phyloP scores from a whole-genome alignment of 2,329 filamentous ascomycete genomes.

The Trichothecium roseum region DNA sequence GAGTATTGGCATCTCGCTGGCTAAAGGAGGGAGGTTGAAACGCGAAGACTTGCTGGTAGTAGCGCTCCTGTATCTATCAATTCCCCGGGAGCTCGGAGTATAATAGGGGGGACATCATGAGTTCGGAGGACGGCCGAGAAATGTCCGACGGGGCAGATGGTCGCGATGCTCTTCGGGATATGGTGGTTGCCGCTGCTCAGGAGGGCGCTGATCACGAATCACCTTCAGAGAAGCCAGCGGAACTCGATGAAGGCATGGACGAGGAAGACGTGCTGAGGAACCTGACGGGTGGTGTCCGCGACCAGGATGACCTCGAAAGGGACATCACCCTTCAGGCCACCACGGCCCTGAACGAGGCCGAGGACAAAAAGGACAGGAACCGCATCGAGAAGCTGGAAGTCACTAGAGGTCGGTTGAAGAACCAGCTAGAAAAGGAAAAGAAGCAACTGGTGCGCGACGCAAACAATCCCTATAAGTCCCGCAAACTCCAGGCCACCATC shows the following conservation, averaged over 20 bases:
- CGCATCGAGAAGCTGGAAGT: constrained; percentile 48
- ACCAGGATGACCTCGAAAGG: constrained; percentile 84
- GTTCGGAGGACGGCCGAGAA: neutral
- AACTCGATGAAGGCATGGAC: constrained; percentile 26
- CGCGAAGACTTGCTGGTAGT: no score
- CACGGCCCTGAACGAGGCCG: constrained; percentile 46
- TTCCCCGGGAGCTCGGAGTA: no score
- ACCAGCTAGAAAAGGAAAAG: constrained; percentile 49
- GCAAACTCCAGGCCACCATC: constrained; percentile 55
- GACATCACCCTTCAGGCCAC: constrained; percentile 64
- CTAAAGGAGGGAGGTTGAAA: no score
- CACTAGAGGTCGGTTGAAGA: constrained; percentile 49
- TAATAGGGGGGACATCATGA: neutral
- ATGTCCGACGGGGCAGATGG: neutral
- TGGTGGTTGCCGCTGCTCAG: constrained; percentile 9
- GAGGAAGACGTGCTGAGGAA: constrained; percentile 51
- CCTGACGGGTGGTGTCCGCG: constrained; percentile 59
- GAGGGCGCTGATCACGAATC: constrained; percentile 2
- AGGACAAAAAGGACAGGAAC: constrained; percentile 52
- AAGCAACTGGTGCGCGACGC: constrained; percentile 33
- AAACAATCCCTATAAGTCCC: constrained; percentile 38
- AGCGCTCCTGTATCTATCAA: no score
- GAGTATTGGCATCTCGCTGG: no score
- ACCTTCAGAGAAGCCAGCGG: constrained; percentile 2
- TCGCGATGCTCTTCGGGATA: neutral